These are phyloP conservation scores for Ophiostoma fasciatum DNA, from an alignment of 2,329 filamentous ascomycete genomes.

Conservation along the genomic window DNA sequence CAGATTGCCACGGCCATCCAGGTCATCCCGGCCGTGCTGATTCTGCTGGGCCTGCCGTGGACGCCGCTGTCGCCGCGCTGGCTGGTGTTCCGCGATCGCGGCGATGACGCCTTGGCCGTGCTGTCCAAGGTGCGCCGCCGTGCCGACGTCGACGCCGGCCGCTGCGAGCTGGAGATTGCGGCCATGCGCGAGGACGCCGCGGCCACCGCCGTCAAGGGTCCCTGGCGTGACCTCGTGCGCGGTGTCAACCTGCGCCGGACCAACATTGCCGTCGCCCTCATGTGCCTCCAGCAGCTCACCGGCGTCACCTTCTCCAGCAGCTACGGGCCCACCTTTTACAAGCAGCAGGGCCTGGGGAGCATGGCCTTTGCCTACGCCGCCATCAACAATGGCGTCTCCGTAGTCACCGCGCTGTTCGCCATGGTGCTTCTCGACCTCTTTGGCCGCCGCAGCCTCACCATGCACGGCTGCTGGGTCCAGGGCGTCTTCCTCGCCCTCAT, in stretches of 20 bases:
- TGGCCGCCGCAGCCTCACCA: conserved; percentile 2
- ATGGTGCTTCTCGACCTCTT: conserved; percentile 1
- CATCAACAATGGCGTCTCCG: conserved; percentile 4
- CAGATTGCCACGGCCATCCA: conserved; percentile 14
- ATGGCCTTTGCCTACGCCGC: conserved; percentile 4
- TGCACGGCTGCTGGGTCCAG: conserved; percentile 5
- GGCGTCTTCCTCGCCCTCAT: conserved; percentile 2
- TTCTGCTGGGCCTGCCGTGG: neutral
- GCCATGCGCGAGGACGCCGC: conserved; percentile 2
- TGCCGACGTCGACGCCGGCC: conserved; percentile 1
- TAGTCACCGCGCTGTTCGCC: neutral
- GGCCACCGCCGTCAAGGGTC: neutral
- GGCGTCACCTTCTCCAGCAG: conserved; percentile 3
- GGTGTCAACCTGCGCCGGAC: conserved; percentile 2
- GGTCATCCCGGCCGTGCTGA: neutral
- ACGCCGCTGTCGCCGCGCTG: conserved; percentile 33
- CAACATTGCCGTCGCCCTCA: conserved; percentile 5
- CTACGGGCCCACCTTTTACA: conserved; percentile 4
- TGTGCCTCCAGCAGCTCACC: conserved; percentile 2
- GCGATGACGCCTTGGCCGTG: conserved; percentile 38
- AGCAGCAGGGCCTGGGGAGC: neutral
- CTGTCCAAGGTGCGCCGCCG: conserved; percentile 25
- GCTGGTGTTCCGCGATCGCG: conserved; percentile 32
- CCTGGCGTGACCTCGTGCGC: conserved; percentile 1
- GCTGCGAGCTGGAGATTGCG: conserved; percentile 3